Conservation (phyloP, 2,329 filamentous ascomycete genomes). For the Neodidymelliopsis sp. region DNA sequence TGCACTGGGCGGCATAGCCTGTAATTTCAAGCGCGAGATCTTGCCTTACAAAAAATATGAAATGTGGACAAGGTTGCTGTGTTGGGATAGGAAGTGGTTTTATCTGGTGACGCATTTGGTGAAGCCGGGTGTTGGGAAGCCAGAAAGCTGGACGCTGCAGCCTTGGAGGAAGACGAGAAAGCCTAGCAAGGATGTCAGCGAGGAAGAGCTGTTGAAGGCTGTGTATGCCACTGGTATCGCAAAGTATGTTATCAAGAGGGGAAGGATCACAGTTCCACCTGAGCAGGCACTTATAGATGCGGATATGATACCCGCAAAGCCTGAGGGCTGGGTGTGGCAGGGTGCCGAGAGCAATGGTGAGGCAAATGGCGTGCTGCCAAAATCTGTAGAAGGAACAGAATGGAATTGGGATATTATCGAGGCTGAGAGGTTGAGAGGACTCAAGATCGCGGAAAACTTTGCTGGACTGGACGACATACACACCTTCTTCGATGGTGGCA, state of each 20-base stretch:
- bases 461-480: slow-evolving; percentile 61
- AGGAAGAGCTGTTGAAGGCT: slow-evolving; percentile 50
- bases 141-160: slow-evolving; percentile 54
- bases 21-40: slow-evolving; percentile 58
- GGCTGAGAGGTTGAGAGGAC: slow-evolving; percentile 61
- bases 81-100: slow-evolving; percentile 61
- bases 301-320: slow-evolving; percentile 76
- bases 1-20: slow-evolving; percentile 57
- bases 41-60: slow-evolving; percentile 55
- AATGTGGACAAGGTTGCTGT: slow-evolving; percentile 57
- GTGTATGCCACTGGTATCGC: slow-evolving; percentile 60
- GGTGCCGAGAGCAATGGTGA: slow-evolving; percentile 12
- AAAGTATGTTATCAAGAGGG: slow-evolving; percentile 60
- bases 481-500: slow-evolving; percentile 57
- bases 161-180: slow-evolving; percentile 48
- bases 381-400: slow-evolving; percentile 47
- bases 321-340: slow-evolving; percentile 60
- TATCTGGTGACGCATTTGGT: slow-evolving; percentile 59
- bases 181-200: slow-evolving; percentile 28
- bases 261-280: slow-evolving; percentile 81
- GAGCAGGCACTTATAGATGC: slow-evolving; percentile 75
- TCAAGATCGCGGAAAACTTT: slow-evolving; percentile 64
- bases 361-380: slow-evolving; percentile 30
- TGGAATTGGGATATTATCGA: slow-evolving; percentile 70
- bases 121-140: slow-evolving; percentile 53